phyloP scores from a whole-genome alignment of 805 yeast genomes.

The Brettanomyces custersianus region DNA sequence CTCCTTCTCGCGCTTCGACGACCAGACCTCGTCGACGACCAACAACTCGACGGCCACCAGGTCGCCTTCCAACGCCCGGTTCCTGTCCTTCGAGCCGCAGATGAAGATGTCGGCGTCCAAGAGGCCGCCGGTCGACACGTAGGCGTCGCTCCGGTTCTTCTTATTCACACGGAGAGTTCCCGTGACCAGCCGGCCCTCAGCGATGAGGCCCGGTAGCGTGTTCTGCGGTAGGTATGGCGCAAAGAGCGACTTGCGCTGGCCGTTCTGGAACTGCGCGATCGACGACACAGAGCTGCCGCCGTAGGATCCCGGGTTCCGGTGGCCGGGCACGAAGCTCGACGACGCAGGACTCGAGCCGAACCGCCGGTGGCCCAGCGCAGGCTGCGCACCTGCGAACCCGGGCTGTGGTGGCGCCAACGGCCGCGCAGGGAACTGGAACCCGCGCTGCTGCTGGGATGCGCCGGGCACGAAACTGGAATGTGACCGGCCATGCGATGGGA shows the following conservation, averaged over 20 bases:
- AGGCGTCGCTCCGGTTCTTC: conserved; percentile 95
- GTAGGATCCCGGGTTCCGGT: conserved; percentile 65
- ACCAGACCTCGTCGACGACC: conserved; percentile 97
- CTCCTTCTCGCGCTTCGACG: conserved; percentile 89
- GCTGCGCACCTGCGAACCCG: conserved; percentile 20
- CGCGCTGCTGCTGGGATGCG: conserved; percentile 24
- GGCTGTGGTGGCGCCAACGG: conserved; percentile 47
- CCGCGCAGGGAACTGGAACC: conserved; percentile 55
- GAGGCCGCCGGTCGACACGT: conserved; percentile 94
- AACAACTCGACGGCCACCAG: conserved; percentile 90
- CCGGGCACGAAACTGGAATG: conserved; percentile 23
- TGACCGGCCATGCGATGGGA: conserved; percentile 32
- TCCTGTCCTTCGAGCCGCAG: conserved; percentile 97
- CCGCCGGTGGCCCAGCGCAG: conserved; percentile 40
- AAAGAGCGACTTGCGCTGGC: conserved; percentile 68
- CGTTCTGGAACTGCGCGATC: conserved; percentile 30
- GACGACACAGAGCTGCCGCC: conserved; percentile 57
- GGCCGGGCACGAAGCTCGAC: conserved; percentile 60
- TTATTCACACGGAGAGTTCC: conserved; percentile 92
- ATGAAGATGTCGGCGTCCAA: conserved; percentile 95
- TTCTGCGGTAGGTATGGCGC: conserved; percentile 96
- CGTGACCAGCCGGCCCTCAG: conserved; percentile 85
- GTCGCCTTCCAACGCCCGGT: conserved; percentile 95
- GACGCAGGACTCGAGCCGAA: not conserved
- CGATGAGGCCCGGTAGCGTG: conserved; percentile 78